Conservation (phyloP, 257 asterid genomes). For the Cinchona pubescens region DNA sequence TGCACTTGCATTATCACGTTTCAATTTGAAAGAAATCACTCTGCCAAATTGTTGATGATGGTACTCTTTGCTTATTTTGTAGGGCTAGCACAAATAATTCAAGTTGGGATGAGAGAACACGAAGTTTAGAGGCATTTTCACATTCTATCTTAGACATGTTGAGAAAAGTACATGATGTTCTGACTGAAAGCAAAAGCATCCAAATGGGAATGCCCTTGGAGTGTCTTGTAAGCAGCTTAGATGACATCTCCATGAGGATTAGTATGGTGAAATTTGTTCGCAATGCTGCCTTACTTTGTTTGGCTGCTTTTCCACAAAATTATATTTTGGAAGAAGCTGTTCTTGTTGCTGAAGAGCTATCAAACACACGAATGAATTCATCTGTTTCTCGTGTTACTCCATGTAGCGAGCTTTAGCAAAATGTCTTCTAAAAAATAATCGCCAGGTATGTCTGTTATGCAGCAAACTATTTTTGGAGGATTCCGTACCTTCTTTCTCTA, state of each 20-base stretch:
- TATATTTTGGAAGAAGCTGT: slow-evolving; percentile 86
- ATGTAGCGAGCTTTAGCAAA: slow-evolving; percentile 87
- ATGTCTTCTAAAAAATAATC: slow-evolving; percentile 66
- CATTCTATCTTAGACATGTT: slow-evolving; percentile 56
- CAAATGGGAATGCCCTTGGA: slow-evolving; percentile 46
- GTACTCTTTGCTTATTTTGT: slow-evolving; percentile 20
- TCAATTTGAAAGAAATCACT: background rate
- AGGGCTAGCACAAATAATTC: slow-evolving; percentile 94
- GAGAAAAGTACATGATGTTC: slow-evolving; percentile 44
- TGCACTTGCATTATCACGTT: background rate
- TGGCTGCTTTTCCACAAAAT: slow-evolving; percentile 71
- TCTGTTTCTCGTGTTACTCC: slow-evolving; percentile 61
- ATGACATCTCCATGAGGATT: slow-evolving; percentile 59
- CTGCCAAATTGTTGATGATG: background rate
- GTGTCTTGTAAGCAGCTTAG: slow-evolving; percentile 47
- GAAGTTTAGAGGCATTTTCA: slow-evolving; percentile 65
- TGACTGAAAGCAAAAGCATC: slow-evolving; percentile 34
- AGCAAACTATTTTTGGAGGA: background rate
- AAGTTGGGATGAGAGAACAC: slow-evolving; percentile 66
- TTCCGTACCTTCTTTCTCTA: background rate
- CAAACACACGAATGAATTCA: slow-evolving; percentile 60
- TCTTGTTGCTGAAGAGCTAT: slow-evolving; percentile 89
- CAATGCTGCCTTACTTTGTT: slow-evolving; percentile 73
- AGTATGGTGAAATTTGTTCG: slow-evolving; percentile 76
- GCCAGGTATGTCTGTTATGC: slow-evolving; percentile 60